These are phyloP conservation scores for Chaetomium globosum DNA, from an alignment of 2,329 filamentous ascomycete species.

Conservation along the genomic window DNA sequence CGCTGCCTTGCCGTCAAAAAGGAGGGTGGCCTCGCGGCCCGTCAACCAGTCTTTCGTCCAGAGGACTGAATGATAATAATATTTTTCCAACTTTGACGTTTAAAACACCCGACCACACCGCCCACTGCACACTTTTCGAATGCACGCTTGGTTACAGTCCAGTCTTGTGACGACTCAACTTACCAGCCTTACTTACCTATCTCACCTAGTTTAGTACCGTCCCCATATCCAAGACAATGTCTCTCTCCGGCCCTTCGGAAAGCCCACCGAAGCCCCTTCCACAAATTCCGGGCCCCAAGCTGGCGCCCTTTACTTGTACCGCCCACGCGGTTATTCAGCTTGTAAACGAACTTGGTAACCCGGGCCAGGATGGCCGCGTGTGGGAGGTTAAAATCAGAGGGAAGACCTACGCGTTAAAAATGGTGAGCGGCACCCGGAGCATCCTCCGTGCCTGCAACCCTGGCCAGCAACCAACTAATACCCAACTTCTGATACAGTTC, in stretches of 20 bases:
- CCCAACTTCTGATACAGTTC: background rate
- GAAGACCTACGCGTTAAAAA: slow-evolving; percentile 12
- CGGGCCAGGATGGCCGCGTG: background rate
- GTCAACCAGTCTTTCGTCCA: too few species aligned
- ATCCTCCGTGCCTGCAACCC: background rate
- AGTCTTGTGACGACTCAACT: too few species aligned
- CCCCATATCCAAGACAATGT: background rate
- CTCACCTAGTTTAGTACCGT: background rate
- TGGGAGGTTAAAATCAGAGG: slow-evolving; percentile 21
- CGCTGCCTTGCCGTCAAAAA: too few species aligned
- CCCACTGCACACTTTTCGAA: too few species aligned
- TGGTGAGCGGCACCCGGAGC: background rate
- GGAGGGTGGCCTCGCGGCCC: too few species aligned
- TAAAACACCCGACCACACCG: too few species aligned
- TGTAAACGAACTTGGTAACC: background rate
- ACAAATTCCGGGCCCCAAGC: slow-evolving; percentile 19
- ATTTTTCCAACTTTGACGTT: too few species aligned
- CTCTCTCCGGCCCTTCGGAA: too few species aligned
- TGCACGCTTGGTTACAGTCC: too few species aligned
- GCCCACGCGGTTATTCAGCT: slow-evolving; percentile 20
- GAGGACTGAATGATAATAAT: too few species aligned
- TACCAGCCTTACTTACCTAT: too few species aligned
- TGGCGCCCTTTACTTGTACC: slow-evolving; percentile 11
- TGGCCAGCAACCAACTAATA: background rate
- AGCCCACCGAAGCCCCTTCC: slow-evolving; percentile 5